Evolutionary conservation across 2,329 filamentous ascomycete species (phyloP).

Genomic region (Thielaviopsis ethacetica): DNA sequence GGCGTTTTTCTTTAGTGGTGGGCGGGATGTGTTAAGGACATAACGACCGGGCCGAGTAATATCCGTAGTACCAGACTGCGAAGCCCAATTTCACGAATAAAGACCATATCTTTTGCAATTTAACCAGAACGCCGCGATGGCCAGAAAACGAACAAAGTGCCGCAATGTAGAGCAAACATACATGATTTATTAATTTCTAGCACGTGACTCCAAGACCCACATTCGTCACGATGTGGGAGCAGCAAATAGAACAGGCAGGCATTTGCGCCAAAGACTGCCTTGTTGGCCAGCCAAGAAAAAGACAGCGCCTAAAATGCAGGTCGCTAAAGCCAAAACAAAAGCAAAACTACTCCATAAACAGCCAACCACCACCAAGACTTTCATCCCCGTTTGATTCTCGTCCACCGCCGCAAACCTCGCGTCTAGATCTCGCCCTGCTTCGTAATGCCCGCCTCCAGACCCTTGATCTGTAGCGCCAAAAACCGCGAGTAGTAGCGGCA

Average conservation of each 20-base stretch:
- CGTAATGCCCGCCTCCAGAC: slow-evolving; percentile 22
- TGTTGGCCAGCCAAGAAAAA: background rate
- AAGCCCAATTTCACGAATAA: background rate
- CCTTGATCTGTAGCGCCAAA: slow-evolving; percentile 37
- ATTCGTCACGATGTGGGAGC: too few species aligned
- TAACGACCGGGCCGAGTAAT: background rate
- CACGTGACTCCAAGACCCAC: too few species aligned
- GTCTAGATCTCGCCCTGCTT: slow-evolving; percentile 17
- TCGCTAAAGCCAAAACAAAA: background rate
- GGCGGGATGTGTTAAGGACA: background rate
- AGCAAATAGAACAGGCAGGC: too few species aligned
- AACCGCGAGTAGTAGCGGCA: slow-evolving; percentile 43
- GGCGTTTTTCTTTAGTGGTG: background rate
- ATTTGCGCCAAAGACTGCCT: background rate
- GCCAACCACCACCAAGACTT: background rate
- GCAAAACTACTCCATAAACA: background rate
- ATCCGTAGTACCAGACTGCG: background rate
- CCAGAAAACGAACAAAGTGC: too few species aligned
- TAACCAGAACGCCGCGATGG: too few species aligned
- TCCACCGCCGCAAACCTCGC: too few species aligned
- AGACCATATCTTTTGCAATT: background rate
- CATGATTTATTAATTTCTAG: too few species aligned
- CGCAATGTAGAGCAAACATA: too few species aligned
- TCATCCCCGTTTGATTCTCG: background rate
- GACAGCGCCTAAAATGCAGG: background rate